phyloP scores from a whole-genome alignment of 495 filamentous ascomycete genomes.

The Penicillium salamii region DNA sequence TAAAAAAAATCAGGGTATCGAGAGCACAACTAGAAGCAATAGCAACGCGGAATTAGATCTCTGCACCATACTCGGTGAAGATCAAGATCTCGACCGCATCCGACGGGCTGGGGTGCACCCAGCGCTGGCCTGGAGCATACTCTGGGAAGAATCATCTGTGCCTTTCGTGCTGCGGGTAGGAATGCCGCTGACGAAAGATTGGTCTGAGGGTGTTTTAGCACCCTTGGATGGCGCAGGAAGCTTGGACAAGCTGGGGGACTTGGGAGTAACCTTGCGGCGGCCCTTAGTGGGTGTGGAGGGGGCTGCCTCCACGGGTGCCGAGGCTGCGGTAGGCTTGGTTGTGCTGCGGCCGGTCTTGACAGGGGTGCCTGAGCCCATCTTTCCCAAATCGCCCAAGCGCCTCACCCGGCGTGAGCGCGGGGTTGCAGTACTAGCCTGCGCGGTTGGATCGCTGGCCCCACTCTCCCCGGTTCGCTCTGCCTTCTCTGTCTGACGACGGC shows the following conservation, averaged over 20 bases:
- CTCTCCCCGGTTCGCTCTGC: constrained; percentile 7
- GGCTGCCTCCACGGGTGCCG: constrained; percentile 6
- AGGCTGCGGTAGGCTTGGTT: constrained; percentile 19
- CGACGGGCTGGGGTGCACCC: constrained; percentile 42
- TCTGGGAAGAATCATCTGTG: constrained; percentile 27
- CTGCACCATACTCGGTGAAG: neutral
- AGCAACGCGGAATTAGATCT: neutral
- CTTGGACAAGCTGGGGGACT: constrained; percentile 30
- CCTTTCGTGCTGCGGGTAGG: constrained; percentile 18
- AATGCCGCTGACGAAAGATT: constrained; percentile 24
- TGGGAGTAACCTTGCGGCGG: constrained; percentile 42
- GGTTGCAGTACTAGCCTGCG: constrained; percentile 28
- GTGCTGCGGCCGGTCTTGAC: constrained; percentile 22
- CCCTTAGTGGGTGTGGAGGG: constrained; percentile 30
- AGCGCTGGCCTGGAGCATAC: constrained; percentile 33
- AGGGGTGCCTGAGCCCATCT: constrained; percentile 20
- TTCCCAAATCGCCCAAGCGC: constrained; percentile 29
- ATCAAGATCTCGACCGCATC: constrained; percentile 34
- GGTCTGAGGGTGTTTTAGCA: neutral
- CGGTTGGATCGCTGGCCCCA: constrained; percentile 13
- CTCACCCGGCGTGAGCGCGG: constrained; percentile 36
- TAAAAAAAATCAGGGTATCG: neutral
- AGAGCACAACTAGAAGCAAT: neutral
- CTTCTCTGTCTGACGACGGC: constrained; percentile 23
- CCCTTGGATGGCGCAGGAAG: constrained; percentile 19